Conservation (phyloP, 1,284 basidiomycete species). For the Leccinum angustisporum region DNA sequence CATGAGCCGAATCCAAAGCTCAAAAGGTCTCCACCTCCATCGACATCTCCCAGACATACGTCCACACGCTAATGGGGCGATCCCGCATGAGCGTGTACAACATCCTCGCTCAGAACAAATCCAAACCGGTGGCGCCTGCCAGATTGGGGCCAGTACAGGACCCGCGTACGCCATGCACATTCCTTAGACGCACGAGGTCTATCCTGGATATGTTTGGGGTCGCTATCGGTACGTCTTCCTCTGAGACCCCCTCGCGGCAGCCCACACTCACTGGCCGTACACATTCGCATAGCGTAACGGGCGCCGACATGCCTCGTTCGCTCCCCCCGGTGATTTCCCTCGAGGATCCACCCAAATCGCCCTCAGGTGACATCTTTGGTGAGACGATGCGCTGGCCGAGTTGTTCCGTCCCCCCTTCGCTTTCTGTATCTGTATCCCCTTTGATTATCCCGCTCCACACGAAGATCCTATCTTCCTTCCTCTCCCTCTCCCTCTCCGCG, state of each 20-base stretch:
- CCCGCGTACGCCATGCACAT: constrained; percentile 23
- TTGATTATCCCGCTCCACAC: constrained; percentile 54
- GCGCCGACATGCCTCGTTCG: constrained; percentile 57
- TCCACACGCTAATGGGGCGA: constrained; percentile 37
- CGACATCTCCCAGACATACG: constrained; percentile 22
- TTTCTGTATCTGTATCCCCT: constrained; percentile 38
- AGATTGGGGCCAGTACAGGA: constrained; percentile 20
- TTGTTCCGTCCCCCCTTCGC: constrained; percentile 39
- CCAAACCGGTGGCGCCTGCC: constrained; percentile 38
- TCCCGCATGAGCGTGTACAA: constrained; percentile 68
- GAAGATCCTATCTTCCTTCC: constrained; percentile 37
- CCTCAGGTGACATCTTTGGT: constrained; percentile 58
- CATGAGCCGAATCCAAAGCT: constrained; percentile 34
- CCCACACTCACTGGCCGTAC: constrained; percentile 50
- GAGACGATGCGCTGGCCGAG: constrained; percentile 62
- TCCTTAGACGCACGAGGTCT: constrained; percentile 63
- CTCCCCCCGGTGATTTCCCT: constrained; percentile 17
- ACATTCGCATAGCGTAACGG: constrained; percentile 77
- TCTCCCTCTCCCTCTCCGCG: constrained; percentile 57
- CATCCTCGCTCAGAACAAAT: constrained; percentile 54
- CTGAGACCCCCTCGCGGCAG: constrained; percentile 25
- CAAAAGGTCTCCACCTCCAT: constrained; percentile 35
- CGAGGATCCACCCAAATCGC: constrained; percentile 16
- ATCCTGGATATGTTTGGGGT: constrained; percentile 58
- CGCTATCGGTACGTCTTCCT: constrained; percentile 23